Evolutionary conservation across 768 basidiomycete species (phyloP).

Genomic region (Leccinum uliginosum): DNA sequence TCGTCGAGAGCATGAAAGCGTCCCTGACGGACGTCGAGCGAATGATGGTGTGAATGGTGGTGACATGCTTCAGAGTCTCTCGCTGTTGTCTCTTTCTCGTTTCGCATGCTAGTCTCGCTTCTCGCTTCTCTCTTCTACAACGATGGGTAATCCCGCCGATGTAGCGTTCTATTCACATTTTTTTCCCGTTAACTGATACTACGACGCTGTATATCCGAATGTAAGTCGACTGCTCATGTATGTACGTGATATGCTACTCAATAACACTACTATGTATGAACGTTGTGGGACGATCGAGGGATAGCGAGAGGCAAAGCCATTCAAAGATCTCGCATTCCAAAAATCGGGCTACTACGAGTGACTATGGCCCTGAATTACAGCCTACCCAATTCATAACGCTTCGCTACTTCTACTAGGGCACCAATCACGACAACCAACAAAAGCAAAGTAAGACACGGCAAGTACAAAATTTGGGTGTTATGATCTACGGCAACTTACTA

Average conservation of each 20-base stretch:
- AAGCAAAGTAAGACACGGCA: background rate
- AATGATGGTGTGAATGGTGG: slow-evolving; percentile 23
- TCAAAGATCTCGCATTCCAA: background rate
- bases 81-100: background rate
- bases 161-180: background rate
- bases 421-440: background rate
- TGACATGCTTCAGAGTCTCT: background rate
- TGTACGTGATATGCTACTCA: background rate
- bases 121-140: background rate
- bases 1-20: slow-evolving; percentile 24
- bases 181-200: background rate
- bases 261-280: background rate
- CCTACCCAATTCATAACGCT: background rate
- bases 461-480: background rate
- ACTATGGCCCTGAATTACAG: too few relatives aligned
- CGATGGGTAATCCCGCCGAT: background rate
- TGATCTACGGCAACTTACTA: background rate
- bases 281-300: background rate
- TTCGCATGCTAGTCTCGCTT: background rate
- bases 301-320: background rate
- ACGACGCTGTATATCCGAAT: background rate
- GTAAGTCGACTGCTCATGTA: background rate
- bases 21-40: slow-evolving; percentile 27
- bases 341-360: too few relatives aligned
- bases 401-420: background rate